Base-by-base conservation (phyloP, 208 protist genomes). In the Phytomonas sp. region DNA sequence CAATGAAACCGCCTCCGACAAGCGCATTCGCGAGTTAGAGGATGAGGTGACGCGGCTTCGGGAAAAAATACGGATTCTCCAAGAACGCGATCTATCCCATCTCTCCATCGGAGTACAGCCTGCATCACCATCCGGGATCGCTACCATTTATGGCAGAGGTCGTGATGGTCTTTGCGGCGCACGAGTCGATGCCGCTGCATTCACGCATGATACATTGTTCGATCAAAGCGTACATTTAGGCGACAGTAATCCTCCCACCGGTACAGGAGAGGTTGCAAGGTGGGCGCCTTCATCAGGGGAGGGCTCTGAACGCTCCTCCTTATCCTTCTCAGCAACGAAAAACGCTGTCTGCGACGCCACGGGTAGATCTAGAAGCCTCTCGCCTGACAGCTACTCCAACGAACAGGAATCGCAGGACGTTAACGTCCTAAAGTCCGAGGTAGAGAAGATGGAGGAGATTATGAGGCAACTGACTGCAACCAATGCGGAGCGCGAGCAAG, bases 1-100 rank as follows among this genome's bases (percentile, higher is more conserved):
- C 26, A 97, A 97, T 73, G 93, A 96, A 69, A 85, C 82, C 9
- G 83, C 91, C 20, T 80, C 84, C 3, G 90, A 97, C 64, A 91
- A 87, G 63, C 76, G 82, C 68, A 96, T 96, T 67, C 88, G 91
- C 36, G 91, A 96, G 70, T 73, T 96, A 34, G 84, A 96, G 59
- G 78, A 94, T 28, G 88, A 96, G 68, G 87, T 96, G 60, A 68
- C 17, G 30, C 73, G 70, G 31, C 79, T 96, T 59, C 76, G 83
- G 28, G 80, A 91, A 51, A 78, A 85, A 68, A 91, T 96, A 63
- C 75, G 75, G 6, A 46, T 46, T 46, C 40, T 46, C 11, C 40
- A 46, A 46, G 40, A 46, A 8, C 40, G 40, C 2, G 40, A 46
- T 46, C 40, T 46, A 20, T 20, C 40, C 40, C 40, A 46, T 20